Percentiles rank a stretch among this genome's conserved stretches.
Conservation (phyloP, 2,329 filamentous ascomycete species). For the Pleurostoma richardsiae region DNA sequence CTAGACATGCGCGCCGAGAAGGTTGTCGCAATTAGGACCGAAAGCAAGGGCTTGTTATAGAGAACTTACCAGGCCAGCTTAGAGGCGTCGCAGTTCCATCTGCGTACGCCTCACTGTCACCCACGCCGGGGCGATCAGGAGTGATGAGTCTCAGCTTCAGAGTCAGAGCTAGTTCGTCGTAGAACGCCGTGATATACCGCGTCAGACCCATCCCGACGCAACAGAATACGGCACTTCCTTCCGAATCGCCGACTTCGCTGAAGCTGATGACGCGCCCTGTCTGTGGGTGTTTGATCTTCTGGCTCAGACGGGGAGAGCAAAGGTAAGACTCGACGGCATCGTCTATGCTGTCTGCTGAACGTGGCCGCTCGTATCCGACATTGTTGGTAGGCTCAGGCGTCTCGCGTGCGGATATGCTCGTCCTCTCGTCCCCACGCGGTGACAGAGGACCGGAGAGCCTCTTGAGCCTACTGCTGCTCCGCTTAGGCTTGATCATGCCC, state of each 20-base stretch:
- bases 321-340: constrained; percentile 83
- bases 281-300: constrained; percentile 80
- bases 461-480: constrained; percentile 54
- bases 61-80: constrained; percentile 78
- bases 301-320: constrained; percentile 75
- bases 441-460: constrained; percentile 47
- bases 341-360: constrained; percentile 81
- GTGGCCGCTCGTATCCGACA: constrained; percentile 64
- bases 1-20: no score
- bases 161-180: constrained; percentile 88
- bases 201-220: constrained; percentile 98
- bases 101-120: constrained; percentile 80
- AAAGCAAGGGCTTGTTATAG: neutral
- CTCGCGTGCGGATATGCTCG: constrained; percentile 8
- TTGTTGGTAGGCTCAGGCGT: constrained; percentile 13
- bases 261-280: constrained; percentile 89
- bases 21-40: neutral
- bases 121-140: constrained; percentile 88
- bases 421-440: constrained; percentile 30
- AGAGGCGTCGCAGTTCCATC: constrained; percentile 82
- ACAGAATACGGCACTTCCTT: constrained; percentile 89
- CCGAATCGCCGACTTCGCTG: constrained; percentile 90
- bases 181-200: constrained; percentile 93
- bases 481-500: constrained; percentile 36
- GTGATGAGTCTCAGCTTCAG: constrained; percentile 88